Evolutionary conservation across 768 basidiomycete species (phyloP), one percentile per base, ranked within the genome.

Genomic region (Paxillus rubicundulus): DNA sequence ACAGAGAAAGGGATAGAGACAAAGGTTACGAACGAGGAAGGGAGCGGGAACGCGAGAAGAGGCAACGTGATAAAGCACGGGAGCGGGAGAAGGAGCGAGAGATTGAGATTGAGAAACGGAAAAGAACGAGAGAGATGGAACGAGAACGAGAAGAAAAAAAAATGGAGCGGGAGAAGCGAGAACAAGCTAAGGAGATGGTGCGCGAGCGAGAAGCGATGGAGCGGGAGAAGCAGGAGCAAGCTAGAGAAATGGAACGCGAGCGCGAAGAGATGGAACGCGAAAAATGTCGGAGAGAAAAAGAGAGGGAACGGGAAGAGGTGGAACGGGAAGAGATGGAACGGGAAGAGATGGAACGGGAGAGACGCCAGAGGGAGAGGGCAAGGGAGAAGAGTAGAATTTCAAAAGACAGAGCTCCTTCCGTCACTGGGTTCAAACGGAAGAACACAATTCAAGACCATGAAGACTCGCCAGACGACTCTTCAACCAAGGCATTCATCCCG

Each of bases 341-440:
- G 28, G 69, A 70, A 41, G 60, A 52, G 34, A 45, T 53, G 45
- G 57, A 64, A 27, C 52, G 20, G 28, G 61, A 59, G 32, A 60
- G 50, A 38, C 59, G 59, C 17, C 59, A 24, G 50, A 48, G 34
- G 50, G 53, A 45, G 10, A 27, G 50, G 58, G 55, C 60, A 52
- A 46, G n/a, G 34, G 41, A 63, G 27, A 67, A 57, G 36, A 62
- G 58, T 34, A 66, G 55, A 51, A 24, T 52, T 37, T n/a, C 53
- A 16, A 63, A 66, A 44, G 65, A 66, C 47, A 63, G 50, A 49
- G 60, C 52, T 40, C 8, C 53, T 58, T 33, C 55, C 52, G 16
- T 46, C 28, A 36, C 63, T 24, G 57, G 50, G n/a, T 34, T 53
- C 39, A 81, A 80, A 59, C 74, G 79, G 24, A 81, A 76, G 59